Percentiles rank a stretch among this genome's conserved stretches.
These are phyloP conservation scores for Suillus subluteus DNA, from an alignment of 768 basidiomycete species.

Conservation along the genomic window DNA sequence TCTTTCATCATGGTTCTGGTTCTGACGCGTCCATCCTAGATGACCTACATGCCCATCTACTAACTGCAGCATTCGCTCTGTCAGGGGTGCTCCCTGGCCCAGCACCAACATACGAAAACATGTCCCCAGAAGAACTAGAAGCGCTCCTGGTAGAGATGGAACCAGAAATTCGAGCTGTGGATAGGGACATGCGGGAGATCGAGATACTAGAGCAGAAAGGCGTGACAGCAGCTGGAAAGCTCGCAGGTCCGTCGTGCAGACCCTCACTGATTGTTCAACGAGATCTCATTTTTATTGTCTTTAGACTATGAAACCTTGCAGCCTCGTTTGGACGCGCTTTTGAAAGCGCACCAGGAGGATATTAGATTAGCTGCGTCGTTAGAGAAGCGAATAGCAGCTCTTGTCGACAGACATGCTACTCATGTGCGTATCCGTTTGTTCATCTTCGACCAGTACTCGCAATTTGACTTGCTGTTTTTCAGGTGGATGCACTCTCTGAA, in stretches of 20 bases:
- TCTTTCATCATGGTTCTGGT: conserved; percentile 8
- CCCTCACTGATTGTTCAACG: neutral
- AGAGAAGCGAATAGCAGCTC: conserved; percentile 63
- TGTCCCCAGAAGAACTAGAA: conserved; percentile 71
- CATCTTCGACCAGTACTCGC: neutral
- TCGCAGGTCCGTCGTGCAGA: conserved; percentile 48
- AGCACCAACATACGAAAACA: conserved; percentile 60
- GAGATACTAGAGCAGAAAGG: conserved; percentile 70
- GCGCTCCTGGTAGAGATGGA: conserved; percentile 80
- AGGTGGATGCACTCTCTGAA: conserved; percentile 84
- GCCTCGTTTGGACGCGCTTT: conserved; percentile 66
- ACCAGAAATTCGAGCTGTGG: conserved; percentile 79
- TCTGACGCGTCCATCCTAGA: conserved; percentile 45
- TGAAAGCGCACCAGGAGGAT: conserved; percentile 65
- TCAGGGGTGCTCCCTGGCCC: conserved; percentile 58
- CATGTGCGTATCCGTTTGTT: conserved; percentile 50
- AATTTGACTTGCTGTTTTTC: conserved; percentile 8
- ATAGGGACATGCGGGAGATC: conserved; percentile 81
- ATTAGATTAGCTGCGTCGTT: conserved; percentile 55
- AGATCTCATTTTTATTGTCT: neutral
- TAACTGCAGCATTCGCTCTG: conserved; percentile 77
- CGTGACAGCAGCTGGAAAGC: conserved; percentile 71
- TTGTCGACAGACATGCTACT: conserved; percentile 72
- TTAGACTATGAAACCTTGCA: conserved; percentile 66
- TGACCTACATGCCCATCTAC: conserved; percentile 72